These are phyloP conservation scores for Quercus wislizeni DNA, from an alignment of 306 rosid genomes.

Conservation along the genomic window DNA sequence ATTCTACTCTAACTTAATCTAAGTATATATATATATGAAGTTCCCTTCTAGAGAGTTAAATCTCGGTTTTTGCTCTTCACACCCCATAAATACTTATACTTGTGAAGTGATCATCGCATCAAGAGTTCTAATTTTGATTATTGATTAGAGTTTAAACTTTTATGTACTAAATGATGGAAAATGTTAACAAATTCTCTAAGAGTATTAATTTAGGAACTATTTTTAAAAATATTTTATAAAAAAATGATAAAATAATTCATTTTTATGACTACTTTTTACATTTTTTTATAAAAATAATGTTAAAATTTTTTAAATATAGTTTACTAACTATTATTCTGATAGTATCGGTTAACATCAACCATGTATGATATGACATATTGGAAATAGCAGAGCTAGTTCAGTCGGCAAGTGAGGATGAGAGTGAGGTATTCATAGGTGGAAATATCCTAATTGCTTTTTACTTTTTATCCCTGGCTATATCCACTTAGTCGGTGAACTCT, in stretches of 20 bases:
- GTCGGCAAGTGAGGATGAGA: neutral
- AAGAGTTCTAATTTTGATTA: too few species aligned
- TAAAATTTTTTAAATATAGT: too few species aligned
- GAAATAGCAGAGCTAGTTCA: neutral
- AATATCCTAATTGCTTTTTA: neutral
- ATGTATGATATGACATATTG: too few species aligned
- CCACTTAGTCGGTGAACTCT: too few species aligned
- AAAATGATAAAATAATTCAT: too few species aligned
- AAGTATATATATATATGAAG: rapidly evolving
- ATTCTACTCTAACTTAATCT: rapidly evolving
- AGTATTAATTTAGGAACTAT: rapidly evolving
- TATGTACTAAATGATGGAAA: too few species aligned
- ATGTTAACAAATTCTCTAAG: rapidly evolving
- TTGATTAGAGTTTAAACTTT: too few species aligned
- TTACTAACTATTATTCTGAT: too few species aligned
- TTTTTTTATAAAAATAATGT: too few species aligned
- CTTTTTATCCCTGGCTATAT: neutral
- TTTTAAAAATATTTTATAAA: too few species aligned
- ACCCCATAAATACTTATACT: rapidly evolving
- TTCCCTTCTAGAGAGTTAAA: rapidly evolving
- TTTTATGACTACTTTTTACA: too few species aligned
- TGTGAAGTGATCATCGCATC: rapidly evolving
- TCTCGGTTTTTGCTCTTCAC: rapidly evolving
- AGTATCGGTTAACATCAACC: too few species aligned
- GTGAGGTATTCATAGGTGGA: neutral